Evolutionary conservation across 2,329 filamentous ascomycete species (phyloP).

Genomic region (Colletotrichum plurivorum): DNA sequence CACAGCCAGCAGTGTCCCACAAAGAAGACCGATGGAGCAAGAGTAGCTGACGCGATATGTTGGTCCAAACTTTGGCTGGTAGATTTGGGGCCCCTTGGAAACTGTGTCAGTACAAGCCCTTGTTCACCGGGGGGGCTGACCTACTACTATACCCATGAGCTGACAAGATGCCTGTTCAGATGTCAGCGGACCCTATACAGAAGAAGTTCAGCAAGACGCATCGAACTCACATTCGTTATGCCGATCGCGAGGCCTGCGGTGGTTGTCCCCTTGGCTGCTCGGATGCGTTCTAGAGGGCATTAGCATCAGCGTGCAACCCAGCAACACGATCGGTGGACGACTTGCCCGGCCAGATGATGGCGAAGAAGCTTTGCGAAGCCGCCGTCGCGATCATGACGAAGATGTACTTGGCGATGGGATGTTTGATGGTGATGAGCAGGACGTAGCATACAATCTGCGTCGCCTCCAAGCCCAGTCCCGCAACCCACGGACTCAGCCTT

Average conservation of each 20-base stretch:
- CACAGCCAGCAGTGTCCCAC: constrained; percentile 45
- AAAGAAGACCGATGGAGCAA: constrained; percentile 51
- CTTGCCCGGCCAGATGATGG: constrained; percentile 54
- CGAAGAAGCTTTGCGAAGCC: constrained; percentile 54
- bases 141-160: constrained; percentile 54
- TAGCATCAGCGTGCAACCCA: background rate
- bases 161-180: constrained; percentile 45
- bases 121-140: background rate
- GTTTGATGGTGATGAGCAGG: constrained; percentile 53
- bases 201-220: background rate
- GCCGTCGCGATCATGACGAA: constrained; percentile 57
- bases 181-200: background rate
- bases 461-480: constrained; percentile 48
- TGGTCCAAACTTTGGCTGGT: constrained; percentile 55
- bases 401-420: constrained; percentile 52
- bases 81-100: constrained; percentile 52
- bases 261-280: constrained; percentile 55
- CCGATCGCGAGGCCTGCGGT: constrained; percentile 55
- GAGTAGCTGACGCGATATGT: constrained; percentile 54
- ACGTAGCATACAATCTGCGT: constrained; percentile 55
- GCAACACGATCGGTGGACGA: no score
- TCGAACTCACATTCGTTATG: constrained; percentile 49
- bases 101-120: background rate
- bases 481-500: constrained; percentile 44
- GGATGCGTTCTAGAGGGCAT: constrained; percentile 50